Conservation (phyloP, 1,284 basidiomycete genomes). For the Sanghuangporus baumii region DNA sequence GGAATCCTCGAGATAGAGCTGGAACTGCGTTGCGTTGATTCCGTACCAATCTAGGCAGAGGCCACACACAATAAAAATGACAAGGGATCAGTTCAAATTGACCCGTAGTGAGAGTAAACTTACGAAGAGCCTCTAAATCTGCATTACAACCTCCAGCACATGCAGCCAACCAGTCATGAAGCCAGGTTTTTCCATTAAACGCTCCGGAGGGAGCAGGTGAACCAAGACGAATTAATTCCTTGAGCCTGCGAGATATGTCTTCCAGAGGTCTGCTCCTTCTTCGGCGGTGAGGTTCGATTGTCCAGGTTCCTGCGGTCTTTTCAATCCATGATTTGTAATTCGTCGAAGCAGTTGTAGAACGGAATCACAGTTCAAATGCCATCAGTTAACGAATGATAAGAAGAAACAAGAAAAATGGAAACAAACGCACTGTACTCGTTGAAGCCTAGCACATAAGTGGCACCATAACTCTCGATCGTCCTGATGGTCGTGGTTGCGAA, state of each 20-base stretch:
- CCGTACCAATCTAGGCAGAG: slow-evolving; percentile 32
- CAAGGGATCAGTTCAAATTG: not conserved
- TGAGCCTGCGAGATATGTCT: slow-evolving; percentile 27
- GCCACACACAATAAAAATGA: not conserved
- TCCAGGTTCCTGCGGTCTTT: slow-evolving; percentile 25
- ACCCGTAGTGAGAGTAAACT: slow-evolving; percentile 10
- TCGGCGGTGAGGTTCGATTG: slow-evolving; percentile 30
- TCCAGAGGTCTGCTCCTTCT: slow-evolving; percentile 30
- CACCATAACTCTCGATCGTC: slow-evolving; percentile 24
- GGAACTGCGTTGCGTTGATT: slow-evolving; percentile 33
- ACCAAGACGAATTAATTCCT: slow-evolving; percentile 33
- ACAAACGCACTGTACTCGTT: slow-evolving; percentile 29
- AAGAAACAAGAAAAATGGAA: not conserved
- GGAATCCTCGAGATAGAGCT: slow-evolving; percentile 33
- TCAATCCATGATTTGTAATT: not conserved
- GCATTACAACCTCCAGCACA: slow-evolving; percentile 34
- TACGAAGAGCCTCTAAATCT: slow-evolving; percentile 38
- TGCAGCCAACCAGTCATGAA: slow-evolving; percentile 32
- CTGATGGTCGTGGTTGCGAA: slow-evolving; percentile 28
- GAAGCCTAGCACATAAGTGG: slow-evolving; percentile 29
- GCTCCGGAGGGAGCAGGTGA: slow-evolving; percentile 36
- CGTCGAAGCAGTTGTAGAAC: not conserved
- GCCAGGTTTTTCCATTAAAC: slow-evolving; percentile 36
- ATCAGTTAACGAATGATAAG: too few relatives aligned
- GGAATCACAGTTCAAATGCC: not conserved